These are phyloP conservation scores for Wilcoxina mikolae DNA, from an alignment of 495 filamentous ascomycete genomes.

Conservation along the genomic window DNA sequence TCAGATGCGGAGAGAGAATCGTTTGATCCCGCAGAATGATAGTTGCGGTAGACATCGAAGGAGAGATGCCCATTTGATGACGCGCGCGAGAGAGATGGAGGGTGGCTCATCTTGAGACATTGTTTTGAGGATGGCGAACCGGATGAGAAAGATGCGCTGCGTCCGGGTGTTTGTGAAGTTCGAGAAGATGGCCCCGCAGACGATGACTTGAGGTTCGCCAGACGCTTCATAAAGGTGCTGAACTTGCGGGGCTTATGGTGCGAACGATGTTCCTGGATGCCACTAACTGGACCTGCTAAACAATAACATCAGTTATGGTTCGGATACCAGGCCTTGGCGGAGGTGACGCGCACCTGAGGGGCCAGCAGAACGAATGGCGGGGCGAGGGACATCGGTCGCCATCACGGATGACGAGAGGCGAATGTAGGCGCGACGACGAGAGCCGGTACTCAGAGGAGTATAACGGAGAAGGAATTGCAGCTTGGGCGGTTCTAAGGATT, in stretches of 20 bases:
- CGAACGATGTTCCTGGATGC: slow-evolving; percentile 7
- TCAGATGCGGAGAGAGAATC: slow-evolving; percentile 1
- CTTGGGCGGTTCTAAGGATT: not conserved
- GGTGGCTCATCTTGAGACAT: slow-evolving; percentile 8
- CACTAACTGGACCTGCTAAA: not conserved
- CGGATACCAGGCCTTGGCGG: not conserved
- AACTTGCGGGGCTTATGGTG: slow-evolving; percentile 61
- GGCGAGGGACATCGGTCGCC: slow-evolving; percentile 22
- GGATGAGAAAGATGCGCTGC: slow-evolving; percentile 16
- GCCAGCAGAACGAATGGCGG: slow-evolving; percentile 3
- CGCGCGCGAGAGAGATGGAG: slow-evolving; percentile 26
- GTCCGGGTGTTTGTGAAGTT: not conserved
- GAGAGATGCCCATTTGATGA: slow-evolving; percentile 30
- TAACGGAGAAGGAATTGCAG: not conserved
- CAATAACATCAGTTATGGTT: not conserved
- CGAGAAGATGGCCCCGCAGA: slow-evolving; percentile 9
- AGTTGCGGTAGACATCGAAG: slow-evolving; percentile 21
- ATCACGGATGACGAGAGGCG: slow-evolving; percentile 5
- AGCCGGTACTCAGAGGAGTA: not conserved
- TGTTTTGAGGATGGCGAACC: slow-evolving; percentile 10
- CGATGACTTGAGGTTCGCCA: slow-evolving; percentile 59
- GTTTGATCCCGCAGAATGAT: not conserved
- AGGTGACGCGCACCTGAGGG: slow-evolving; percentile 2
- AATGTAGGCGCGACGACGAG: not conserved
- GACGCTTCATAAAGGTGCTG: slow-evolving; percentile 83